These are phyloP conservation scores for Gilbertella persicaria DNA, from an alignment of 371 early-diverging fungal genomes.

Conservation along the genomic window DNA sequence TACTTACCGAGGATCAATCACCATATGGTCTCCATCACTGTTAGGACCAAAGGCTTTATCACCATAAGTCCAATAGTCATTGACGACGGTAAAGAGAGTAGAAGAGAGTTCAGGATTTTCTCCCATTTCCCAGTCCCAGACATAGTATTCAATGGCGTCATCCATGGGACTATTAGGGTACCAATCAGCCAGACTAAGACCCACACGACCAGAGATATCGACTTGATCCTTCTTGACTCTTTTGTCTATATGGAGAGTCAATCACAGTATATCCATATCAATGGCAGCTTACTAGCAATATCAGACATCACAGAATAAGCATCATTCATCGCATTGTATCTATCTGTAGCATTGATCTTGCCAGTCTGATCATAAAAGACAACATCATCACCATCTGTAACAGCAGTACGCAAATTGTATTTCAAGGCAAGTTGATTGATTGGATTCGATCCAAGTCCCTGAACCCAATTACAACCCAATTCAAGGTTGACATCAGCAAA, in stretches of 20 bases:
- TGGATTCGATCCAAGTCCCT: slow-evolving; percentile 51
- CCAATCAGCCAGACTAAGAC: slow-evolving; percentile 41
- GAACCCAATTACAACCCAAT: slow-evolving; percentile 55
- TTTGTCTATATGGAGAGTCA: slow-evolving; percentile 22
- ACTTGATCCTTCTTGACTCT: slow-evolving; percentile 30
- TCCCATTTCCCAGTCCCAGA: slow-evolving; percentile 46
- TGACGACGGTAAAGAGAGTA: slow-evolving; percentile 23
- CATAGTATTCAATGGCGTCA: slow-evolving; percentile 45
- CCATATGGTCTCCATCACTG: slow-evolving; percentile 41
- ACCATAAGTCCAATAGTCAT: slow-evolving; percentile 35
- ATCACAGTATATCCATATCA: not conserved
- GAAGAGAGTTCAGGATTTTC: slow-evolving; percentile 44
- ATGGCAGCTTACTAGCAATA: slow-evolving; percentile 24
- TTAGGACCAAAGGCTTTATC: slow-evolving; percentile 36
- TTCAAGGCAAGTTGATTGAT: slow-evolving; percentile 41
- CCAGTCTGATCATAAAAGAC: slow-evolving; percentile 34
- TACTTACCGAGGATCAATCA: slow-evolving; percentile 42
- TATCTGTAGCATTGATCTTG: slow-evolving; percentile 27
- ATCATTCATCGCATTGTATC: slow-evolving; percentile 22
- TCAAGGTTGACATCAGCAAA: slow-evolving; percentile 43
- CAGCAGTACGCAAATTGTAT: slow-evolving; percentile 29
- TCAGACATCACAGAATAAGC: slow-evolving; percentile 28
- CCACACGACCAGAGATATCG: slow-evolving; percentile 41
- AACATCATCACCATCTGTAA: slow-evolving; percentile 36
- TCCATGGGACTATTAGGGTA: slow-evolving; percentile 31